Percentiles rank a stretch among this genome's conserved stretches.
Conservation (phyloP, 306 rosid species). For the Medicago ruthenica region DNA sequence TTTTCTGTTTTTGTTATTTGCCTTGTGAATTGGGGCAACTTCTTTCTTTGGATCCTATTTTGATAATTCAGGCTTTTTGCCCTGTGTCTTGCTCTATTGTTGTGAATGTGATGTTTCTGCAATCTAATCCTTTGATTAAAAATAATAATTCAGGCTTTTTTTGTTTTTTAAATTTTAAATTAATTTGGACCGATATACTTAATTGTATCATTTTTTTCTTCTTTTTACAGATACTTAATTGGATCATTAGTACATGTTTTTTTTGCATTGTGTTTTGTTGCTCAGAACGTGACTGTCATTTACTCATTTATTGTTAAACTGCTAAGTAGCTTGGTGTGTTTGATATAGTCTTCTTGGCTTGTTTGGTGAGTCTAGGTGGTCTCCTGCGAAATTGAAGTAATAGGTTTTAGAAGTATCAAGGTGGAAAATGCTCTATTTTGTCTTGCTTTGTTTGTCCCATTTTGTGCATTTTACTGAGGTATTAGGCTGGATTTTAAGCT, state of each 20-base stretch:
- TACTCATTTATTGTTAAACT: background rate
- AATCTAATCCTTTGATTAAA: background rate
- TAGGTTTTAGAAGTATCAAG: conserved; percentile 10
- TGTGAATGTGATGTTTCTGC: background rate
- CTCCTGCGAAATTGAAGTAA: background rate
- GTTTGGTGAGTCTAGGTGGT: background rate
- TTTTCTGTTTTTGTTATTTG: background rate
- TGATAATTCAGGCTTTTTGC: background rate
- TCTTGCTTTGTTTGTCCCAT: conserved; percentile 21
- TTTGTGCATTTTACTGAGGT: background rate
- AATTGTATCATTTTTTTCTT: background rate
- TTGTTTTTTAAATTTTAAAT: background rate
- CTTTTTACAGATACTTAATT: too few species aligned
- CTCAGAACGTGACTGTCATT: conserved; percentile 19
- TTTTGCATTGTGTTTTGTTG: conserved; percentile 8
- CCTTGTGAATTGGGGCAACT: background rate
- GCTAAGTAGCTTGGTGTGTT: conserved; percentile 1
- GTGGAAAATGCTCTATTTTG: background rate
- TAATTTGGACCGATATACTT: conserved; percentile 19
- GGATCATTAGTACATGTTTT: background rate
- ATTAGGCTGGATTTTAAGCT: background rate
- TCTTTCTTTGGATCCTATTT: conserved; percentile 10
- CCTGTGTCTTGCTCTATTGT: background rate
- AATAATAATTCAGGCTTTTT: background rate
- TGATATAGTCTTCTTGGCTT: background rate